Evolutionary conservation across 768 basidiomycete species (phyloP).

Genomic region (Leccinum rimulosum): DNA sequence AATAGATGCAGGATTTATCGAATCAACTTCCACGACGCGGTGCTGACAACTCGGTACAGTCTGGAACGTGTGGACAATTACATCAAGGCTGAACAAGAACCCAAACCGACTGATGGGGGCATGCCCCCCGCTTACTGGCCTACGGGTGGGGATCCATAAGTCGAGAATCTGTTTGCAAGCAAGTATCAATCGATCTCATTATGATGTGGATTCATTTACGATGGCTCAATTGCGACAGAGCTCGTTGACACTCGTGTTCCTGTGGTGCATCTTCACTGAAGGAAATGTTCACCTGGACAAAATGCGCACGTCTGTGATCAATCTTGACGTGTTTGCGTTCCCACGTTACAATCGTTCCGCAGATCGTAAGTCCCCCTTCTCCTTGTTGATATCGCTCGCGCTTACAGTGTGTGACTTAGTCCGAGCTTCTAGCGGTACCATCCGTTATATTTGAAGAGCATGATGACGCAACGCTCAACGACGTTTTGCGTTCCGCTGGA

Average conservation of each 20-base stretch:
- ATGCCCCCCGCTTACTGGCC: slow-evolving; percentile 3
- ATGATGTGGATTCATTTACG: not conserved
- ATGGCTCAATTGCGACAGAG: not conserved
- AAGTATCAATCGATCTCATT: not conserved
- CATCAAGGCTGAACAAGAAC: not conserved
- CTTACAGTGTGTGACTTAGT: not conserved
- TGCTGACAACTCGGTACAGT: not conserved
- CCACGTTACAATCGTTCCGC: slow-evolving; percentile 1
- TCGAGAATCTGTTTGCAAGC: slow-evolving; percentile 8
- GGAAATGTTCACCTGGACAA: slow-evolving; percentile 1
- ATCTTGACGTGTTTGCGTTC: slow-evolving; percentile 1
- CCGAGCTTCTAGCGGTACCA: slow-evolving; percentile 44
- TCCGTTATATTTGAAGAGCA: slow-evolving; percentile 51
- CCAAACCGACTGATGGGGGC: not conserved
- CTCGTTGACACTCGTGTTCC: slow-evolving; percentile 2
- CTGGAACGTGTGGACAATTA: slow-evolving; percentile 2
- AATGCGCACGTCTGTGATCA: not conserved
- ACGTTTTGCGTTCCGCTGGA: slow-evolving; percentile 48
- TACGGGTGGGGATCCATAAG: not conserved
- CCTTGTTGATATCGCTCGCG: not conserved
- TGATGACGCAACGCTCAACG: slow-evolving; percentile 51
- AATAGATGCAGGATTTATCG: not conserved
- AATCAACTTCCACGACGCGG: no score
- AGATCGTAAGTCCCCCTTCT: not conserved
- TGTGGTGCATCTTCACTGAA: slow-evolving; percentile 2